Conservation (phyloP, 148 eudicot species). For the Rhododendron ovatum region DNA sequence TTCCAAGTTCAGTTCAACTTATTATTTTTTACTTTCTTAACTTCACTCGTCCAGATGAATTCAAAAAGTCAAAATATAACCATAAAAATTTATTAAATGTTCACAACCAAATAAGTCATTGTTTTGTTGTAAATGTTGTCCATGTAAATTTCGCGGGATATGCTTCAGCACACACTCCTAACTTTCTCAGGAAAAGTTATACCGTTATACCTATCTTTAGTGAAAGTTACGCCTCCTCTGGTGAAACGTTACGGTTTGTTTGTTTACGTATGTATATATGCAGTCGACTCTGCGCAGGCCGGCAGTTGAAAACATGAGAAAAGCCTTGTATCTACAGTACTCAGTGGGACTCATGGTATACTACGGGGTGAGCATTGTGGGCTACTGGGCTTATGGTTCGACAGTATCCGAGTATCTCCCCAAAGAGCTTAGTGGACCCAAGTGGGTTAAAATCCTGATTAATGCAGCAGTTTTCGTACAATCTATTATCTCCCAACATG, state of each 20-base stretch:
- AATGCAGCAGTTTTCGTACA: slow-evolving; percentile 47
- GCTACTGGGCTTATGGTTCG: slow-evolving; percentile 69
- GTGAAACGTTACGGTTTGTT: neutral
- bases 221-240: neutral
- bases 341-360: slow-evolving; percentile 40
- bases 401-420: slow-evolving; percentile 55
- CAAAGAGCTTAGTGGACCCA: slow-evolving; percentile 42
- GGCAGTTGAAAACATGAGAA: slow-evolving; percentile 54
- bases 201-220: no score
- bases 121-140: no score
- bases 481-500: slow-evolving; percentile 58
- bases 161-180: no score
- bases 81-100: no score
- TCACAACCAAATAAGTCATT: no score
- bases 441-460: slow-evolving; percentile 53
- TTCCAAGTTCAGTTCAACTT: no score
- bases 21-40: no score
- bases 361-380: slow-evolving; percentile 51
- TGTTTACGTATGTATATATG: neutral
- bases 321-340: slow-evolving; percentile 43
- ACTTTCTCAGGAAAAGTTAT: no score
- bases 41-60: no score
- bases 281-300: slow-evolving; percentile 62
- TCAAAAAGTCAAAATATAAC: no score
- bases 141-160: no score